phyloP scores from a whole-genome alignment of 2,329 filamentous ascomycete genomes.

The Chaetomiaceae sp. region DNA sequence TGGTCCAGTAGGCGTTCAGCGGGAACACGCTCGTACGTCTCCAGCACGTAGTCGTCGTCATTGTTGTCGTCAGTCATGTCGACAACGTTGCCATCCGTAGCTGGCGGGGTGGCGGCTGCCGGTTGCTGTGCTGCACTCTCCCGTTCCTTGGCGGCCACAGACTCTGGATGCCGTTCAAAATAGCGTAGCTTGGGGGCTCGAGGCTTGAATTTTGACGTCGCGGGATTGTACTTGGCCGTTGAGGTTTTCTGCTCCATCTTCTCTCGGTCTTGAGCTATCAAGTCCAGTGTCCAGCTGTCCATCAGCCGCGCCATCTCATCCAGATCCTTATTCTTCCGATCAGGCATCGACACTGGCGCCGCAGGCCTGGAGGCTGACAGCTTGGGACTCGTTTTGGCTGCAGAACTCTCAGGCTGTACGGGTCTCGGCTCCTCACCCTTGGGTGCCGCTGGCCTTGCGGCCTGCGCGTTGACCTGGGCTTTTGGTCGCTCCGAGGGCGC shows the following conservation, averaged over 20 bases:
- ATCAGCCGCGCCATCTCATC: conserved; percentile 48
- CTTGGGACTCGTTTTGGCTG: too few relatives aligned
- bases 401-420: too few relatives aligned
- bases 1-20: conserved; percentile 41
- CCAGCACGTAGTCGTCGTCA: conserved; percentile 56
- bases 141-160: conserved; percentile 16
- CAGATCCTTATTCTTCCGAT: conserved; percentile 33
- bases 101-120: conserved; percentile 11
- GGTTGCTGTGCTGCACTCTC: conserved; percentile 7
- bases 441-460: not conserved
- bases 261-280: conserved; percentile 50
- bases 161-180: conserved; percentile 48
- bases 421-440: not conserved
- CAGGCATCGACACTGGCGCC: conserved; percentile 17
- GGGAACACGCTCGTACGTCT: conserved; percentile 58
- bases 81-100: conserved; percentile 38
- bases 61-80: conserved; percentile 44
- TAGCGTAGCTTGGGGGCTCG: conserved; percentile 51
- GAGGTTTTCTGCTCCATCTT: conserved; percentile 37
- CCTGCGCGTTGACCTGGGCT: not conserved
- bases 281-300: conserved; percentile 52
- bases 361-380: conserved; percentile 13
- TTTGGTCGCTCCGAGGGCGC: not conserved
- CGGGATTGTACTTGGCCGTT: conserved; percentile 19
- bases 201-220: conserved; percentile 44